Conservation (phyloP, 2,329 filamentous ascomycete species). For the Clarireedia homoeocarpa region DNA sequence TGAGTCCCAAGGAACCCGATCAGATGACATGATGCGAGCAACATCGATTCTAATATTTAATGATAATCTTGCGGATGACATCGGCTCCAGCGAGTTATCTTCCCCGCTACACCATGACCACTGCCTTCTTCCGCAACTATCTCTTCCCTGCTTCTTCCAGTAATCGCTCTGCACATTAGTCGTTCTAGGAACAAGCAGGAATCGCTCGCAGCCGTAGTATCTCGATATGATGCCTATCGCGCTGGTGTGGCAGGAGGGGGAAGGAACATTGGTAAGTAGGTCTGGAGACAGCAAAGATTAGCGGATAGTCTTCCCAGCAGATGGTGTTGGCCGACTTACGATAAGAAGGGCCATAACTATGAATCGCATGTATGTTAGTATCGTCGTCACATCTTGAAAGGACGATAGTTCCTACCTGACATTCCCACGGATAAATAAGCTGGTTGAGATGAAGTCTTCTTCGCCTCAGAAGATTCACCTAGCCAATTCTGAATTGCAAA, state of each 20-base stretch:
- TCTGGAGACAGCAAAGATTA: conserved; percentile 29
- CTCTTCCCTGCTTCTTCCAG: not conserved
- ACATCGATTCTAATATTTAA: no score
- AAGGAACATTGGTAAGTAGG: conserved; percentile 58
- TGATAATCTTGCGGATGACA: no score
- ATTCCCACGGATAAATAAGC: conserved; percentile 70
- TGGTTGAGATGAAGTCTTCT: conserved; percentile 60
- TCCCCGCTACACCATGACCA: no score
- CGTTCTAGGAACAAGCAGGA: no score
- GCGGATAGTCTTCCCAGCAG: not conserved
- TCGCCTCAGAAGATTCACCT: conserved; percentile 61
- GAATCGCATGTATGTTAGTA: conserved; percentile 1
- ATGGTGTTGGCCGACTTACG: conserved; percentile 29
- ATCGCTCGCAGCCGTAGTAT: no score
- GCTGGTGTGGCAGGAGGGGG: conserved; percentile 44
- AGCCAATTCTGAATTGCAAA: conserved; percentile 72
- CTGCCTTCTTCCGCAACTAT: not conserved
- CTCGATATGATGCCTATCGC: conserved; percentile 26
- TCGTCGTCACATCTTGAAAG: not conserved
- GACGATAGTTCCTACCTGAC: conserved; percentile 46
- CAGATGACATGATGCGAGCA: no score
- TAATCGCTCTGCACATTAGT: not conserved
- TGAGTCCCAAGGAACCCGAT: no score
- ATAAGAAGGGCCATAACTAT: conserved; percentile 31
- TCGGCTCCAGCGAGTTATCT: no score